Evolutionary conservation across 352 stramenopile species (phyloP), one percentile per base, ranked within the genome.

Genomic region (Thalassiosira sp.): DNA sequence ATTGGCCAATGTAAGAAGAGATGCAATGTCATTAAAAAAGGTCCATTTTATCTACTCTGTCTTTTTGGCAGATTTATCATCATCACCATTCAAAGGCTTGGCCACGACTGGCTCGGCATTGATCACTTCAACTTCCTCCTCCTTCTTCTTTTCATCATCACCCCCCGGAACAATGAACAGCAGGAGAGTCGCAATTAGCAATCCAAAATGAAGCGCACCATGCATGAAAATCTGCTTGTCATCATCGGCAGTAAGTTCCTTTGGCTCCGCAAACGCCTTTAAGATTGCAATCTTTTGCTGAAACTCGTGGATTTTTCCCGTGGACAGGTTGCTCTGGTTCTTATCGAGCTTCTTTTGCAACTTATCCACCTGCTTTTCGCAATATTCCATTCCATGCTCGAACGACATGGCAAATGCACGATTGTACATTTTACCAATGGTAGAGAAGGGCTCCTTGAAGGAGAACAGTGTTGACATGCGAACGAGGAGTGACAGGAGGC

Each of bases 391-490:
- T 18, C 73, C 73, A 40, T 82, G 31, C 45, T 69, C 40, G 11
- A 82, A 70, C 16, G 60, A 73, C 66, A 76, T 82, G 33, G 68
- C 37, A 54, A 82, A 73, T 25, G 73, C 73, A 46, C 60, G 51
- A 53, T 82, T 77, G 66, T 82, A 82, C 16, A 82, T 35, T 48
- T 82, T 72, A 40, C 73, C 73, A 52, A 77, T 73, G 20, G 22
- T 69, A 11, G 20, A 57, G 31, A 77, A 77, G 35, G 73, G 73
- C 35, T 82, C 73, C 31, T 68, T 72, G 52, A 54, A 82, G 1
- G 72, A 76, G 43, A 82, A 76, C 0, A 82, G 52, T 5, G 73
- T 82, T 8, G 66, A 65, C 53, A 67, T 49, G 20, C 54, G 31
- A 27, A 82, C 60, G 22, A 77, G 40, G 13, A 77, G 49, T 25